Conservation (phyloP, 345 rosid genomes). For the Mallotus nudiflorus region DNA sequence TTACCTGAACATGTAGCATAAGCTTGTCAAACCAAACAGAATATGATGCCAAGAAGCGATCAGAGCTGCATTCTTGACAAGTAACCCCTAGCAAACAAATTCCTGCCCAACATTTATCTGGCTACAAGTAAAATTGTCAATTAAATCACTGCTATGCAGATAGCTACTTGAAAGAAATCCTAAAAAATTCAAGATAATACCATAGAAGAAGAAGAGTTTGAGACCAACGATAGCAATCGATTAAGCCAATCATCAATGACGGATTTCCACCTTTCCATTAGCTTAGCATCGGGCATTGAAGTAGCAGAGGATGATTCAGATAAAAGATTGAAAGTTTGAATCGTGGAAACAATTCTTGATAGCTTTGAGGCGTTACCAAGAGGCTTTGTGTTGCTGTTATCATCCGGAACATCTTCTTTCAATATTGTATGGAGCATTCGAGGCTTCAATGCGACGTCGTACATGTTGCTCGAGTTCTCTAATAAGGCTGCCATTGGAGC, state of each 20-base stretch:
- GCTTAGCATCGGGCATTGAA: conserved; percentile 39
- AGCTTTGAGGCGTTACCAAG: conserved; percentile 38
- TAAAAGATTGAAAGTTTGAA: conserved; percentile 55
- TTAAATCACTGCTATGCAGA: too few species aligned
- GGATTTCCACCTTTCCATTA: conserved; percentile 46
- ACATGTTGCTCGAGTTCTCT: conserved; percentile 45
- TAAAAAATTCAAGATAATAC: conserved; percentile 29
- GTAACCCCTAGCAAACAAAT: conserved; percentile 74
- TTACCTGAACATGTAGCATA: conserved; percentile 63
- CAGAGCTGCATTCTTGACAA: conserved; percentile 66
- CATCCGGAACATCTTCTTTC: conserved; percentile 57
- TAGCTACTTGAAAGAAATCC: too few species aligned
- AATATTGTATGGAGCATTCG: conserved; percentile 52
- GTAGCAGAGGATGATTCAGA: conserved; percentile 39
- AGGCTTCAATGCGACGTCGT: conserved; percentile 58
- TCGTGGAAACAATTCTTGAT: conserved; percentile 38
- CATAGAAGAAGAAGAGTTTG: conserved; percentile 44
- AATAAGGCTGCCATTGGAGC: conserved; percentile 42
- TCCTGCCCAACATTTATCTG: conserved; percentile 86
- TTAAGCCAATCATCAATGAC: conserved; percentile 74
- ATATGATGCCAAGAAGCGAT: conserved; percentile 64
- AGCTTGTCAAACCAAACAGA: conserved; percentile 65
- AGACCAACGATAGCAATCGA: conserved; percentile 44
- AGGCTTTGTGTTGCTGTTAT: conserved; percentile 36
- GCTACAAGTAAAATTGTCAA: conserved; percentile 53